phyloP scores from a whole-genome alignment of 2,329 filamentous ascomycete species.

The Metarhizium rileyi region DNA sequence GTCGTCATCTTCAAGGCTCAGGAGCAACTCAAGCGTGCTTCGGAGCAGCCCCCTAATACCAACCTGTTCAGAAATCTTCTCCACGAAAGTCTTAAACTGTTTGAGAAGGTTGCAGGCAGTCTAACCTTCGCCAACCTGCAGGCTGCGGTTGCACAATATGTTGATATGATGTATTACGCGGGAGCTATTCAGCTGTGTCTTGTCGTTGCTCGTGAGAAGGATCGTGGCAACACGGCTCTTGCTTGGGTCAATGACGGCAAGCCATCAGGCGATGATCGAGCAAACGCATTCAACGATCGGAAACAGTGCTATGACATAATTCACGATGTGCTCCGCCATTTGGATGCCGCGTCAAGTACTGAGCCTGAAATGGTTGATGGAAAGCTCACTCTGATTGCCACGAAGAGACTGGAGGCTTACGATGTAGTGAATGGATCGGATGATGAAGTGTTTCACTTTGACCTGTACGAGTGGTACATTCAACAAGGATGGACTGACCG shows the following conservation, averaged over 20 bases:
- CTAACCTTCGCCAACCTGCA: constrained; percentile 73
- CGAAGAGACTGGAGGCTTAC: constrained; percentile 80
- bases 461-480: constrained; percentile 98
- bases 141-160: constrained; percentile 69
- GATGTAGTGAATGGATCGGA: constrained; percentile 77
- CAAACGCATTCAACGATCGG: constrained; percentile 57
- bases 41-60: constrained; percentile 64
- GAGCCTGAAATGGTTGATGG: constrained; percentile 72
- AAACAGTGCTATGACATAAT: constrained; percentile 80
- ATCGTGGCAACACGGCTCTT: constrained; percentile 77
- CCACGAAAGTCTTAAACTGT: constrained; percentile 80
- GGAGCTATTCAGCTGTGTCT: constrained; percentile 85
- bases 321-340: constrained; percentile 65
- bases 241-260: constrained; percentile 81
- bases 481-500: constrained; percentile 74
- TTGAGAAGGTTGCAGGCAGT: constrained; percentile 78
- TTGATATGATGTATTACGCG: constrained; percentile 78
- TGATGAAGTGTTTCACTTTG: constrained; percentile 91
- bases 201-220: constrained; percentile 71
- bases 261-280: constrained; percentile 60
- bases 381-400: constrained; percentile 62
- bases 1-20: constrained; percentile 98
- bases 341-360: constrained; percentile 60
- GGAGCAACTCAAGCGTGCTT: constrained; percentile 82
- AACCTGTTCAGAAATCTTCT: constrained; percentile 70